Base-by-base conservation (phyloP, 2,329 filamentous ascomycete species). In the Verticillium isaacii region DNA sequence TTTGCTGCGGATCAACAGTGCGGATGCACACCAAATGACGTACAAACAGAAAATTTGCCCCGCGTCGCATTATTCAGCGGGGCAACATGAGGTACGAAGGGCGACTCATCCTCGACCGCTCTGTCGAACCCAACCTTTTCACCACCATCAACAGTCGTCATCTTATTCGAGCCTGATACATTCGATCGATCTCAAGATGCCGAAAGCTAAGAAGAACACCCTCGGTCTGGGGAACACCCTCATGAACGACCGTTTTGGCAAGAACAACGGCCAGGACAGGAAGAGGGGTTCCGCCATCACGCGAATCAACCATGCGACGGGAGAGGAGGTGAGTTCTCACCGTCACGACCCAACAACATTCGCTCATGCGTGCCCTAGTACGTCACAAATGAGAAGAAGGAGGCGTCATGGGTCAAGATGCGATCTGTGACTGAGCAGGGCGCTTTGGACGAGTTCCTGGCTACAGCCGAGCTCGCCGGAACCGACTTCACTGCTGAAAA, bases 401-500 rank as follows among this genome's bases (percentile, higher is more conserved):
- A 98, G 79, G 95, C 94, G 39, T 85, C 92, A 68, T 99, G 93
- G 93, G 92, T 98, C 73, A 99, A 98, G 83, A 98, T 99, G 95
- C 92, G 94, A 80, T 97, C 92, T 75, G 91, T 99, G 68, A 99
- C 95, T 5, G 92, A 99, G 81, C 95, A 99, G 78, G 93, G 90
- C 68, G 93, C 93, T 55, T 87, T 99, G 65, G 95, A 99, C 75
- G 95, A 99, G 76, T 99, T 99, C 76, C 81, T 99, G 66, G 91
- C 90, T 62, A 99, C 95, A 1, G 96, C 95, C 66, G 93, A 98
- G 78, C 82, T 99, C 68, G 95, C 95, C n/a, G 94, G 93, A 67
- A 99, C 95, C 67, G 95, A 99, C 74, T 99, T 99, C 77, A 98
- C 94, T 1, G 96, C 95, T 32, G 93, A 98, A 81, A 98, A 98